Evolutionary conservation across 2,329 filamentous ascomycete species (phyloP).

Genomic region (Talaromyces sp.): DNA sequence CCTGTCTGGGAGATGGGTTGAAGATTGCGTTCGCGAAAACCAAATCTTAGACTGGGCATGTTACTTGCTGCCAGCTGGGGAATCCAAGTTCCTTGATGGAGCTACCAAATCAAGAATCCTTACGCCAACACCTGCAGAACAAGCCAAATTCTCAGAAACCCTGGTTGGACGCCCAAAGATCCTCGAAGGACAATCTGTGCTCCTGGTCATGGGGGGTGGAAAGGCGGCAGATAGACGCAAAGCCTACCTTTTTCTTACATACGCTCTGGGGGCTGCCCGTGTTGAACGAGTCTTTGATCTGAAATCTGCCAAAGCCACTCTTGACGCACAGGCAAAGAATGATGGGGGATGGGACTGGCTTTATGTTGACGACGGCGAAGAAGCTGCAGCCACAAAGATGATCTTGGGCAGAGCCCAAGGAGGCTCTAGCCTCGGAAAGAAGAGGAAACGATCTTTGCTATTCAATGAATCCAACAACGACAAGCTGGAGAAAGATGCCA

Average conservation of each 20-base stretch:
- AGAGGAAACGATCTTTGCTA: constrained; percentile 41
- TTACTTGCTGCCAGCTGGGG: constrained; percentile 81
- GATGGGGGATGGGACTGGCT: constrained; percentile 65
- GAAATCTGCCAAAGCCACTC: constrained; percentile 57
- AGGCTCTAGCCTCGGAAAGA: constrained; percentile 19
- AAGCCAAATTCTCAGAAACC: constrained; percentile 54
- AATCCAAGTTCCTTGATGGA: constrained; percentile 70
- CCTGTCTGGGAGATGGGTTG: constrained; percentile 75
- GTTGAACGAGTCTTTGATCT: constrained; percentile 63
- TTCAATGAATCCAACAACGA: constrained; percentile 19
- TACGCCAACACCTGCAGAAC: constrained; percentile 53
- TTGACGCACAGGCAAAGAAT: constrained; percentile 44
- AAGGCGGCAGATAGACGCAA: constrained; percentile 61
- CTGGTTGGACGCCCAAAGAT: constrained; percentile 59
- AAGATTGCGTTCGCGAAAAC: constrained; percentile 61
- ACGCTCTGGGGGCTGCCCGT: constrained; percentile 66
- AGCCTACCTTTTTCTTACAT: constrained; percentile 74
- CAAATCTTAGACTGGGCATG: constrained; percentile 67
- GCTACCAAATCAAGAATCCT: constrained; percentile 73
- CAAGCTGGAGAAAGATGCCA: constrained; percentile 26
- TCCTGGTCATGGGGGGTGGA: constrained; percentile 66
- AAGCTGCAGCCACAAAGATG: constrained; percentile 50
- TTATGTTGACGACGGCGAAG: constrained; percentile 66
- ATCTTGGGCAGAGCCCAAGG: constrained; percentile 16
- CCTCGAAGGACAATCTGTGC: constrained; percentile 60